A percentile compares a stretch with the other conserved stretches of the same genome.
Conservation (phyloP, 164 flowering plant genomes). For the Liquidambar formosana region DNA sequence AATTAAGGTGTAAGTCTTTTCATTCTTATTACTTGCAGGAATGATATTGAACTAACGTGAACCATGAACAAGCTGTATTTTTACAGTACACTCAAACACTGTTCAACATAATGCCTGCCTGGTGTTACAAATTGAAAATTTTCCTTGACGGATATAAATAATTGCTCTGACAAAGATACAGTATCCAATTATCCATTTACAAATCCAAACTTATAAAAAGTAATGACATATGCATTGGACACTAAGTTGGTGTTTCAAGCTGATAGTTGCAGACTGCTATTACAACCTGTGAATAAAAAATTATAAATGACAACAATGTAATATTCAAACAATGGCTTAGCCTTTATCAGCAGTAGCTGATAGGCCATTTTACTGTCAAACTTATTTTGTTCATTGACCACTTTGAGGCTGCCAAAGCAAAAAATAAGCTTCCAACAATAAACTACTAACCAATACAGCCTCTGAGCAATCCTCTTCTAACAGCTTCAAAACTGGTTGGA, state of each 20-base stretch:
- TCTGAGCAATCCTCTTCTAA: slow-evolving; percentile 65
- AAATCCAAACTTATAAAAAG: no score
- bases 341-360: background rate
- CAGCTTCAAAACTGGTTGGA: slow-evolving; percentile 65
- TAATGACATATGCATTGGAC: no score
- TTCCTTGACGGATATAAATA: no score
- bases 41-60: no score
- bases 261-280: background rate
- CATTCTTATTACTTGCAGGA: no score
- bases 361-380: background rate
- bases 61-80: no score
- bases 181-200: no score
- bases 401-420: background rate
- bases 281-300: background rate
- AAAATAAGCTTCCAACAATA: background rate
- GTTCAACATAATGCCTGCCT: background rate
- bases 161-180: no score
- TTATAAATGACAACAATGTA: background rate
- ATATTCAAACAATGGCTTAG: background rate
- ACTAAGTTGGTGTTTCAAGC: background rate
- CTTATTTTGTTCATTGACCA: background rate
- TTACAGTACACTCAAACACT: no score
- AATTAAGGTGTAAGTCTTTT: background rate
- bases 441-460: slow-evolving; percentile 55
- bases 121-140: no score